phyloP scores from a whole-genome alignment of 2,329 filamentous ascomycete genomes.

The Talaromyces sp. region DNA sequence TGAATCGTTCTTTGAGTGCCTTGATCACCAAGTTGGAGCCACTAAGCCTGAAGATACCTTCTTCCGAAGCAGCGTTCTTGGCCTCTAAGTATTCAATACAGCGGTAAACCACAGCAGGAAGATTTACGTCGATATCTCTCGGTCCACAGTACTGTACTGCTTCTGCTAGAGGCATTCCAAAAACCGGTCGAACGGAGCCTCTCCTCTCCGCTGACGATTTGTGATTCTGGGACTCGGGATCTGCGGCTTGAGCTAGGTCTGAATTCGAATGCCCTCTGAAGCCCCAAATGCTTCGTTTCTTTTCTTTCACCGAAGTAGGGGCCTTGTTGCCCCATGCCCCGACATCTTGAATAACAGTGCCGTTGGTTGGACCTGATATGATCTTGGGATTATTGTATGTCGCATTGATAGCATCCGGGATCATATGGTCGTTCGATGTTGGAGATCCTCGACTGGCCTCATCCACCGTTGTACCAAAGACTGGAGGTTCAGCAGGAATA shows the following conservation, averaged over 20 bases:
- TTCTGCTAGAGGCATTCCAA: conserved; percentile 79
- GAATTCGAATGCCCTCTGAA: conserved; percentile 67
- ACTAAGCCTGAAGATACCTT: conserved; percentile 94
- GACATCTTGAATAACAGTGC: conserved; percentile 75
- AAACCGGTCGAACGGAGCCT: conserved; percentile 65
- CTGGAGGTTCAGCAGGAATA: conserved; percentile 55
- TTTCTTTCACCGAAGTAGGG: conserved; percentile 65
- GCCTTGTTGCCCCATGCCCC: conserved; percentile 81
- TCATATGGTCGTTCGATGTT: conserved; percentile 29
- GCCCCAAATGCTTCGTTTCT: conserved; percentile 69
- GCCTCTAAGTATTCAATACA: conserved; percentile 88
- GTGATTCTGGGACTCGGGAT: conserved; percentile 50
- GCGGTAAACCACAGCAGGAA: conserved; percentile 91
- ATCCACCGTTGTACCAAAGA: conserved; percentile 44
- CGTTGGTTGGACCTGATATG: conserved; percentile 86
- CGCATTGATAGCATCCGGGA: conserved; percentile 19
- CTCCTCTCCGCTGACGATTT: conserved; percentile 45
- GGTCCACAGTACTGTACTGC: conserved; percentile 79
- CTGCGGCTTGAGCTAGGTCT: conserved; percentile 48
- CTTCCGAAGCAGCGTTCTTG: conserved; percentile 76
- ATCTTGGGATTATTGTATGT: conserved; percentile 42
- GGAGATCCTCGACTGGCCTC: conserved; percentile 34
- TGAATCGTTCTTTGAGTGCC: conserved; percentile 85
- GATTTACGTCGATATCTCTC: conserved; percentile 60
- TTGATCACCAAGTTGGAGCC: conserved; percentile 97